Conservation (phyloP, 129 eudicot genomes). For the Chrysanthemum seticuspe region DNA sequence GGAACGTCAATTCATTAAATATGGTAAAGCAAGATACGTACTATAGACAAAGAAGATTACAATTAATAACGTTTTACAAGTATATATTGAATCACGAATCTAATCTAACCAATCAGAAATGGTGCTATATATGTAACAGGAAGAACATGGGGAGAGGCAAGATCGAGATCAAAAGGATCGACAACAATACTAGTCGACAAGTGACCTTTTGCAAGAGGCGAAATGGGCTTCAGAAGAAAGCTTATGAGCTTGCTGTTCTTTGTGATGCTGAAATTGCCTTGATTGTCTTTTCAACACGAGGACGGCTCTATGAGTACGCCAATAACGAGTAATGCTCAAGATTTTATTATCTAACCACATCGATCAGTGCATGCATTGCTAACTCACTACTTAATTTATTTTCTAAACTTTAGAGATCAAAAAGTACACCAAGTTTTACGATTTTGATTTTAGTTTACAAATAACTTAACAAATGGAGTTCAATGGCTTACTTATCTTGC, state of each 20-base stretch:
- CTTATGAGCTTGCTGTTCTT: conserved; percentile 54
- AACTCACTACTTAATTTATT: neutral
- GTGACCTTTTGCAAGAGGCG: conserved; percentile 41
- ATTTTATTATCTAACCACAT: neutral
- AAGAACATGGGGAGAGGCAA: conserved; percentile 49
- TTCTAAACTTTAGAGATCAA: no score
- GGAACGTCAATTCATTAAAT: no score
- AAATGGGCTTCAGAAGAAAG: conserved; percentile 52
- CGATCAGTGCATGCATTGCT: neutral
- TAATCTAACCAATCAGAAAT: no score
- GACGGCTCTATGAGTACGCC: conserved; percentile 41
- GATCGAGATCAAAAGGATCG: conserved; percentile 50
- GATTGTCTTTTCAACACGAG: conserved; percentile 43
- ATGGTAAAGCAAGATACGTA: no score
- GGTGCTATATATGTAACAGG: neutral
- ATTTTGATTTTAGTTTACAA: neutral
- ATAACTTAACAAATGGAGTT: neutral
- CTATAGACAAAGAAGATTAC: no score
- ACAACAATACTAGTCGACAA: conserved; percentile 37
- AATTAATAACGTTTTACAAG: no score
- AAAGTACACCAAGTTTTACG: no score
- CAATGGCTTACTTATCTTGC: no score
- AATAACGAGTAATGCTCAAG: conserved; percentile 23
- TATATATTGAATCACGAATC: no score
- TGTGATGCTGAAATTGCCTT: conserved; percentile 63